These are phyloP conservation scores for Agastache rugosa DNA, from an alignment of 257 asterid species.

Conservation along the genomic window DNA sequence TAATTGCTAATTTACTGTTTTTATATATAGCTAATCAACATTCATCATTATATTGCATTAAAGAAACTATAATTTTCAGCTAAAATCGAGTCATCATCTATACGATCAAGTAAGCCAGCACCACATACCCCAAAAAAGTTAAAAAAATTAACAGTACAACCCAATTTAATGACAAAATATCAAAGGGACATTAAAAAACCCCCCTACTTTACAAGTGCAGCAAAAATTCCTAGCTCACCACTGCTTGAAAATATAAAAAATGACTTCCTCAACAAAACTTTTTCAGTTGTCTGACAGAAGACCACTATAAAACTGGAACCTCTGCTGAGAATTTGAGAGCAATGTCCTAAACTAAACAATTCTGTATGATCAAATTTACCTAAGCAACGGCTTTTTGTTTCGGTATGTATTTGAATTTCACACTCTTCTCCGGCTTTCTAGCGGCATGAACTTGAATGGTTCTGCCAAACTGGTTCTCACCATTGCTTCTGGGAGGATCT, in stretches of 20 bases:
- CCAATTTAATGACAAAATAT: slow-evolving; percentile 31
- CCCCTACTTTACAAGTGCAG: slow-evolving; percentile 32
- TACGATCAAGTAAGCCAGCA: neutral
- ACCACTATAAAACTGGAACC: slow-evolving; percentile 65
- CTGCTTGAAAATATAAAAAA: slow-evolving; percentile 21
- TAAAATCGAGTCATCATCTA: neutral
- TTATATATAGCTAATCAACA: neutral
- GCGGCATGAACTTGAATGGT: slow-evolving; percentile 41
- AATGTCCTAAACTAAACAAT: slow-evolving; percentile 45
- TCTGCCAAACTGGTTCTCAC: slow-evolving; percentile 41
- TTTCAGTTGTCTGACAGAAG: slow-evolving; percentile 50
- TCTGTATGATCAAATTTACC: slow-evolving; percentile 43
- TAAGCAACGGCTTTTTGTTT: slow-evolving; percentile 59
- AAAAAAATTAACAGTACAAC: neutral
- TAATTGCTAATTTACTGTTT: too few species aligned
- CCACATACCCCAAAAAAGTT: slow-evolving; percentile 4
- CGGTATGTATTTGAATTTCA: slow-evolving; percentile 61
- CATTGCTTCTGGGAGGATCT: slow-evolving; percentile 33
- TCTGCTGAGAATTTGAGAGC: slow-evolving; percentile 44
- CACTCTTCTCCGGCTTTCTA: slow-evolving; percentile 53
- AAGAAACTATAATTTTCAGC: neutral
- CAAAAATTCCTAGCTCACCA: slow-evolving; percentile 32
- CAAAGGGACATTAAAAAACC: slow-evolving; percentile 26
- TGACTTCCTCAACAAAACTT: slow-evolving; percentile 32
- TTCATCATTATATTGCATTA: neutral